phyloP scores from a whole-genome alignment of 129 eudicot species.

The Flaveria robusta region DNA sequence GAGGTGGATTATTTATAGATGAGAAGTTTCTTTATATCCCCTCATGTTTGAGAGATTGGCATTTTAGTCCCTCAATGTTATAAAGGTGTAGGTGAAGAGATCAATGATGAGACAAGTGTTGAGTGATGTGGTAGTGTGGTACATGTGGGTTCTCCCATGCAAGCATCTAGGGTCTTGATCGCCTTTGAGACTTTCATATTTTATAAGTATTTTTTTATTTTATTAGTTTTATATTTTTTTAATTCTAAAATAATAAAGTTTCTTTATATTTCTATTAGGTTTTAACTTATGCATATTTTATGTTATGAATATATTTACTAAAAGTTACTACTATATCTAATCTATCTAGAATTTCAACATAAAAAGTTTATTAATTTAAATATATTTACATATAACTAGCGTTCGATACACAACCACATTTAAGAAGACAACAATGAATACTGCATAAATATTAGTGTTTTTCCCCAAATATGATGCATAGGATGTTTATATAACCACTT shows the following conservation, averaged over 20 bases:
- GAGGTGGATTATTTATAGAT: slow-evolving; percentile 26
- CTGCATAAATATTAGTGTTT: too few species aligned
- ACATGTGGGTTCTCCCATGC: slow-evolving; percentile 23
- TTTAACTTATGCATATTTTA: too few species aligned
- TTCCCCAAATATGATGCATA: too few species aligned
- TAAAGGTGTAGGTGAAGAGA: slow-evolving; percentile 5
- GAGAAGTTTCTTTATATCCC: slow-evolving; percentile 5
- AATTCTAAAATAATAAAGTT: neutral
- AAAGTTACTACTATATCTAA: neutral
- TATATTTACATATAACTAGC: too few species aligned
- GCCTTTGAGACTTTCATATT: slow-evolving; percentile 17
- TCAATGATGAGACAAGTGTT: slow-evolving; percentile 5
- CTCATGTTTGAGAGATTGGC: neutral
- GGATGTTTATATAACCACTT: too few species aligned
- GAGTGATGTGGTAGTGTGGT: slow-evolving; percentile 23
- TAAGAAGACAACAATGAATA: too few species aligned
- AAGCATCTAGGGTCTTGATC: slow-evolving; percentile 12
- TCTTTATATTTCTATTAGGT: neutral
- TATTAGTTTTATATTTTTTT: neutral
- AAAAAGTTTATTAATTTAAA: neutral
- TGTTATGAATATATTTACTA: too few species aligned
- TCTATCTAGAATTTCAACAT: neutral
- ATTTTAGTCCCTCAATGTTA: slow-evolving; percentile 6
- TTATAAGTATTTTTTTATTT: too few species aligned
- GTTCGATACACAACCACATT: too few species aligned